Base-by-base conservation (phyloP, 768 basidiomycete genomes). In the Leccinum imitatum region DNA sequence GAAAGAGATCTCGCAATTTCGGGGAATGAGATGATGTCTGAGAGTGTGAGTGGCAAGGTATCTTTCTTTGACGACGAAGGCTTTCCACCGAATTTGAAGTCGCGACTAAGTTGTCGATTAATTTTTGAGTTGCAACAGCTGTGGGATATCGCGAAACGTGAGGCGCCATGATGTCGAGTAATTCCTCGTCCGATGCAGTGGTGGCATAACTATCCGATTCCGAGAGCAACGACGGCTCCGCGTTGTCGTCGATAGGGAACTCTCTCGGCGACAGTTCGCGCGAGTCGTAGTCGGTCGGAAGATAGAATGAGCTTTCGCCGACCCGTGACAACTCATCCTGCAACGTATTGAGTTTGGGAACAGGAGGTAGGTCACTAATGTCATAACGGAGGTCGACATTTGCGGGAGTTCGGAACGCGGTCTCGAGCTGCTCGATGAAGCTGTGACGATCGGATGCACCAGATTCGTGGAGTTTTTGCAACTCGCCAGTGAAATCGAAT, bases 401-500 rank as follows among this genome's bases (percentile, higher is more conserved):
- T 17, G 88, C 86, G 0, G 90, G 90, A 0, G 89, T 90, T 62
- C 83, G 80, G 78, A 93, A 93, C 1, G 90, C 90, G 54, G 79
- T 86, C 75, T 92, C 91, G 23, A 92, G 75, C 72, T 93, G 86
- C 71, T 91, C 89, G 4, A 93, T 87, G 67, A 93, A 93, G 72
- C 90, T 92, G 13, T 72, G 77, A 10, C 89, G 76, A 67, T 90
- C 85, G 1, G 85, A 86, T 1, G 67, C 89, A 35, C 87, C 87
- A 6, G 84, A 86, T 64, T 89, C 86, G 56, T 87, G 86, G 53
- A 93, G 78, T 65, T 77, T 85, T 71, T 81, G 75, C 55, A 93
- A 72, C 70, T 92, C 91, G 41, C 87, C 89, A 0, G 91, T 93
- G 67, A 93, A 93, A 67, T 93, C 91, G 61, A 93, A 93, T 1